phyloP scores from a whole-genome alignment of 1,284 basidiomycete species.

The Marasmius tenuissimus region DNA sequence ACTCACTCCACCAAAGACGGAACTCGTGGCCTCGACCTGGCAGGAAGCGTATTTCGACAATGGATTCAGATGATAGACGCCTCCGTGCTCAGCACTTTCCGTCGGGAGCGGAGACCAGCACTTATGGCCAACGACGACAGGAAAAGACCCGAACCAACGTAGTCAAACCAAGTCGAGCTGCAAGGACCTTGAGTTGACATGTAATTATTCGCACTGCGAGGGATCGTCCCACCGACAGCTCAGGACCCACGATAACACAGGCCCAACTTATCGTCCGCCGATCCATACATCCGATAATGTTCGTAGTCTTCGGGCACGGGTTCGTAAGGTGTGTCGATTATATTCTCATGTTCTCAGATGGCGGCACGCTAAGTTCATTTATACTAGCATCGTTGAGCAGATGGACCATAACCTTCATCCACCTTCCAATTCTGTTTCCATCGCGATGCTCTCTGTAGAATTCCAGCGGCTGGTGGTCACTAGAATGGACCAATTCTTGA shows the following conservation, averaged over 20 bases:
- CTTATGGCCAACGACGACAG: slow-evolving; percentile 58
- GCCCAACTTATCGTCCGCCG: neutral
- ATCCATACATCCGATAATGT: slow-evolving; percentile 7
- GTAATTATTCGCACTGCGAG: slow-evolving; percentile 8
- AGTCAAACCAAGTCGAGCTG: slow-evolving; percentile 37
- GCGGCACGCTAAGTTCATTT: neutral
- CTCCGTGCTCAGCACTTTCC: slow-evolving; percentile 6
- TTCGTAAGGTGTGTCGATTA: slow-evolving; percentile 8
- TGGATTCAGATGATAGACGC: slow-evolving; percentile 50
- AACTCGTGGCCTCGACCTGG: neutral
- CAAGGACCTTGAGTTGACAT: slow-evolving; percentile 6
- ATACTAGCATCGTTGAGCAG: slow-evolving; percentile 9
- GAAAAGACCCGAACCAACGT: slow-evolving; percentile 70
- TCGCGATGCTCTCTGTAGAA: neutral
- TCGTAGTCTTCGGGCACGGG: slow-evolving; percentile 11
- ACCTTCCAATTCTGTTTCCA: slow-evolving; percentile 8
- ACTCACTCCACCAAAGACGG: no score
- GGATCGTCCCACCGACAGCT: neutral
- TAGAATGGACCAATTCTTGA: neutral
- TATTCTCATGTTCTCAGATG: neutral
- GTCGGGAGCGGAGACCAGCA: slow-evolving; percentile 46
- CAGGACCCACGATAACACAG: neutral
- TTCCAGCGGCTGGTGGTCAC: neutral
- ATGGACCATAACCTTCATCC: slow-evolving; percentile 10
- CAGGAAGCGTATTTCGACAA: slow-evolving; percentile 7